Base-by-base conservation (phyloP, 129 eudicot species). In the Artemisia argyi region DNA sequence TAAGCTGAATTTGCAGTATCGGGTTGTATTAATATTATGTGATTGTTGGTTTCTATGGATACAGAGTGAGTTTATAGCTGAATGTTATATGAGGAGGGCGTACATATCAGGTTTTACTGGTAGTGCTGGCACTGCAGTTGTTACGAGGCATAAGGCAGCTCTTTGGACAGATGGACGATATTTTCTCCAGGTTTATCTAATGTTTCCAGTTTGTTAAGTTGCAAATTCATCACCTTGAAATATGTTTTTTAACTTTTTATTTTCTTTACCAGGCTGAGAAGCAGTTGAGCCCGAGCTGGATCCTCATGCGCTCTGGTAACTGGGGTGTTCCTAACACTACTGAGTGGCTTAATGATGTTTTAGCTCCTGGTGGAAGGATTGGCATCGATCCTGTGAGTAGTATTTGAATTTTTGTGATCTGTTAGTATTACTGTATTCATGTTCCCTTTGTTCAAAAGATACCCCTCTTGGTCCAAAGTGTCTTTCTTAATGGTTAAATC, bases 151-250 rank as follows among this genome's bases (percentile, higher is more conserved):
- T 66, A 85, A 88, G 65, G 99, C 99, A 17, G 97, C 96, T 71
- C 89, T 95, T 76, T 95, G 99, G 99, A 95, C 99, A 51, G 99
- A 95, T 69, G 99, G 90, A 19, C 81, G 99, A 47, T 95, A 95
- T 65, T 95, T 86, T 76, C 94, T 95, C 66, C 99, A 95, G 99
- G 99, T 88, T 47, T 73, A 17, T 63, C 48, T 61, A 3, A 46
- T 68, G 53, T 11, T 46, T 28, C n/a, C n/a, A 44, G 32, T 53
- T 70, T 12, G 4, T 61, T 53, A 69, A 42, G 19, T 32, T 68
- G 52, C 35, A 68, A 67, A 30, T 30, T 51, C 28, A 15, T 24
- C 63, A 30, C 5, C 8, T 14, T 32, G 68, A 66, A 30, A 67
- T 18, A 56, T n/a, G 14, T 58, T 7, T 32, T 70, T 72, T 20